A percentile compares a stretch with the other conserved stretches of the same genome.
phyloP scores from a whole-genome alignment of 352 stramenopile species.

The Pythium vanterpoolii region DNA sequence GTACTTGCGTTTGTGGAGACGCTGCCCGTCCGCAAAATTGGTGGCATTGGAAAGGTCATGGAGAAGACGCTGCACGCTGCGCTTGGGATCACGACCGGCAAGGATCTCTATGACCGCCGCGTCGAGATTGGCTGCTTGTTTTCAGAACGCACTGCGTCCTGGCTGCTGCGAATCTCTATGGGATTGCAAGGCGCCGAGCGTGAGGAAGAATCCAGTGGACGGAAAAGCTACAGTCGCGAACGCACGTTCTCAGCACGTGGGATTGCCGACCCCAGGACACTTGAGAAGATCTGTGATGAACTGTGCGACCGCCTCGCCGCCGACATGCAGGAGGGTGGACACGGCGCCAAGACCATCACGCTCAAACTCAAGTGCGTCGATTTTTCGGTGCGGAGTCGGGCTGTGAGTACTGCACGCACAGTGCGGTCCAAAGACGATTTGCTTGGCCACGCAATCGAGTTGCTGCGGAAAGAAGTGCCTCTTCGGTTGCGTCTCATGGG shows the following conservation, averaged over 20 bases:
- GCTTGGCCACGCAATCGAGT: constrained; percentile 37
- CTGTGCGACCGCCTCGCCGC: constrained; percentile 51
- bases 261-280: constrained; percentile 16
- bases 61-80: constrained; percentile 87
- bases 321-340: constrained; percentile 46
- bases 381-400: constrained; percentile 55
- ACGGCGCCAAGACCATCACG: constrained; percentile 54
- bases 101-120: constrained; percentile 65
- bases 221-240: constrained; percentile 78
- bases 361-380: constrained; percentile 72
- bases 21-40: constrained; percentile 91
- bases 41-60: constrained; percentile 94
- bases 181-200: constrained; percentile 37
- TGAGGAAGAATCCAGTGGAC: constrained; percentile 45
- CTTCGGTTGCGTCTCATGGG: constrained; percentile 68
- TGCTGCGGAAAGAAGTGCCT: constrained; percentile 61
- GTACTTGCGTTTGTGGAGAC: constrained; percentile 89
- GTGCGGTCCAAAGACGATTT: constrained; percentile 46
- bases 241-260: constrained; percentile 50
- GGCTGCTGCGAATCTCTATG: constrained; percentile 69
- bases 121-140: constrained; percentile 66
- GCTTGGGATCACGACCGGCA: constrained; percentile 83
- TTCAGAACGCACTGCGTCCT: constrained; percentile 58
- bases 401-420: constrained; percentile 38
- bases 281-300: constrained; percentile 65